Evolutionary conservation across 2,329 filamentous ascomycete species (phyloP).

Genomic region (Dactylonectria macrodidyma): DNA sequence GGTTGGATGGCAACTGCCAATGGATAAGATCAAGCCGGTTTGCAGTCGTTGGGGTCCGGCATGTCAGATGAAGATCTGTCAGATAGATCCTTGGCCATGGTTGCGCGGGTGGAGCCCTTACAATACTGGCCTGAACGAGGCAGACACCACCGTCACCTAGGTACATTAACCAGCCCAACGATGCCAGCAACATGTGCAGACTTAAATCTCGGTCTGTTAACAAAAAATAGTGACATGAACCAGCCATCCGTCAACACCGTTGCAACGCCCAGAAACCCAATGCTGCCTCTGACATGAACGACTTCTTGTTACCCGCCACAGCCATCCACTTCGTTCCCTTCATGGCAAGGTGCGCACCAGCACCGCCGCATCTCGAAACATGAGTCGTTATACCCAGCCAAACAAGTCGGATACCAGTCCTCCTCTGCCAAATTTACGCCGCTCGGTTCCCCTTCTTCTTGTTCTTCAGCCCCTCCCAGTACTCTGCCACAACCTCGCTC

Average conservation of each 20-base stretch:
- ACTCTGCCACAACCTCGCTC: constrained; percentile 46
- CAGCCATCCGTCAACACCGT: constrained; percentile 4
- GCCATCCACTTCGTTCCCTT: background rate
- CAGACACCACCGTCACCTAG: background rate
- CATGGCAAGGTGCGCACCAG: constrained; percentile 4
- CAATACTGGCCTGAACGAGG: background rate
- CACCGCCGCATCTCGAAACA: background rate
- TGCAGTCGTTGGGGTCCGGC: background rate
- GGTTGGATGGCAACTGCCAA: background rate
- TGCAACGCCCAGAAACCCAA: constrained; percentile 12
- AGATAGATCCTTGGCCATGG: constrained; percentile 1
- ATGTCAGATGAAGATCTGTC: background rate
- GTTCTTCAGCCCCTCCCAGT: constrained; percentile 43
- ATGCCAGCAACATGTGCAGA: background rate
- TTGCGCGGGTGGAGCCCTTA: constrained; percentile 4
- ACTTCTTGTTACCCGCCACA: background rate
- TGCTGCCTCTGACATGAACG: background rate
- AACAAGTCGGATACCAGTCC: constrained; percentile 1
- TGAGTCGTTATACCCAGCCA: background rate
- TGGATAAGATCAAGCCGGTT: no score
- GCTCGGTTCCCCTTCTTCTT: constrained; percentile 10
- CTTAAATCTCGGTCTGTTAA: background rate
- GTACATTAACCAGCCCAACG: background rate
- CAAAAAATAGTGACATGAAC: background rate
- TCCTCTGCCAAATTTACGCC: background rate